phyloP scores from a whole-genome alignment of 1,284 basidiomycete genomes.

The Leccinum holopus region DNA sequence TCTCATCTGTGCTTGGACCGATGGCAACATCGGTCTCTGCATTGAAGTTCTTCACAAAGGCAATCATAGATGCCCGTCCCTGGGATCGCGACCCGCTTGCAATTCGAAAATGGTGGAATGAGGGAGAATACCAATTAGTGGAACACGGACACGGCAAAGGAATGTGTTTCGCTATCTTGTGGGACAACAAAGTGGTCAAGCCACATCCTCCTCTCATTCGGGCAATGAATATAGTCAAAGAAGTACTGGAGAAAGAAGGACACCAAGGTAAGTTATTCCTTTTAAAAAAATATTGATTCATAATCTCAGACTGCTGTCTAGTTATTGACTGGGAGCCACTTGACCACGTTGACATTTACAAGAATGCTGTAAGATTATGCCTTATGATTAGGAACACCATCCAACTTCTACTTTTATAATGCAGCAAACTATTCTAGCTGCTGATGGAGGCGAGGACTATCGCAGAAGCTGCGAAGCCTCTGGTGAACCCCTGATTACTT shows the following conservation, averaged over 20 bases:
- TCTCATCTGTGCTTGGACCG: constrained; percentile 74
- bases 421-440: constrained; percentile 19
- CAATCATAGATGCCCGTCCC: constrained; percentile 53
- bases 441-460: constrained; percentile 42
- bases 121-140: constrained; percentile 52
- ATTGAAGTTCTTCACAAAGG: constrained; percentile 64
- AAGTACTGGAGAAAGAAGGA: constrained; percentile 63
- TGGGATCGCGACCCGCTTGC: constrained; percentile 71
- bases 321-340: constrained; percentile 46
- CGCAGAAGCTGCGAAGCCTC: constrained; percentile 43
- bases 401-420: background rate
- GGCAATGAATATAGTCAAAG: constrained; percentile 59
- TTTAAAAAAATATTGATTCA: background rate
- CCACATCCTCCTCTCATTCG: constrained; percentile 76
- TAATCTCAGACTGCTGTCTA: constrained; percentile 12
- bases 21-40: constrained; percentile 59
- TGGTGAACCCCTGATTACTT: constrained; percentile 53
- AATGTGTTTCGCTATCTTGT: constrained; percentile 63
- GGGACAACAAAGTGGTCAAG: constrained; percentile 58
- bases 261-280: constrained; percentile 50
- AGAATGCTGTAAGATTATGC: constrained; percentile 32
- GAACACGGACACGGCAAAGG: constrained; percentile 59
- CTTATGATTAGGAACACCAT: background rate
- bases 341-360: constrained; percentile 42
- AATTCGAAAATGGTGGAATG: constrained; percentile 64